These are phyloP conservation scores for Lasiosphaeriaceae sp. DNA, from an alignment of 495 filamentous ascomycete species.

Conservation along the genomic window DNA sequence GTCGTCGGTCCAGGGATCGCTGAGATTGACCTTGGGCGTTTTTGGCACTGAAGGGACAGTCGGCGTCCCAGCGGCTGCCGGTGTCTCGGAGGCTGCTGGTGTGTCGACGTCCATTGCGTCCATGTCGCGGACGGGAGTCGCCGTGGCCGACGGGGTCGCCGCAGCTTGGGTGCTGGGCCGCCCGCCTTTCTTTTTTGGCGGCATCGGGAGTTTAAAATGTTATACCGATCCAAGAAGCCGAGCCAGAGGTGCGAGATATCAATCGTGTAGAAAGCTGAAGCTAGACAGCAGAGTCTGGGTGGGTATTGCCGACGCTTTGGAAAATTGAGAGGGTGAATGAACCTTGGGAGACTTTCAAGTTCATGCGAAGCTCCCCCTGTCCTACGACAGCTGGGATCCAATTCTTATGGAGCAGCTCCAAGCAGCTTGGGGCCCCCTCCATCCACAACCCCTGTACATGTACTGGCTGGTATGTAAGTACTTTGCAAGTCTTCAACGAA, in stretches of 20 bases:
- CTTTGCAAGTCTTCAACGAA: too few species aligned
- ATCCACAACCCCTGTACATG: too few species aligned
- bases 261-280: too few species aligned
- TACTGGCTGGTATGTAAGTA: too few species aligned
- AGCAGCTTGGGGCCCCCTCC: too few species aligned
- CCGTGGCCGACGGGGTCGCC: slow-evolving; percentile 26
- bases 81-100: slow-evolving; percentile 39
- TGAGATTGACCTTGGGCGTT: slow-evolving; percentile 34
- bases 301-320: too few species aligned
- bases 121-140: slow-evolving; percentile 43
- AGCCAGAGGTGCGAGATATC: background rate
- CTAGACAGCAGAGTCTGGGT: too few species aligned
- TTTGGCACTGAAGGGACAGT: slow-evolving; percentile 29
- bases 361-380: too few species aligned
- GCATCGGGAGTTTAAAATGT: slow-evolving; percentile 49
- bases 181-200: slow-evolving; percentile 63
- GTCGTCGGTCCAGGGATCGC: slow-evolving; percentile 90
- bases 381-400: too few species aligned
- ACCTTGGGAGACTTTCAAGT: too few species aligned
- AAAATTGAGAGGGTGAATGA: too few species aligned
- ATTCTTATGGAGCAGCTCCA: too few species aligned
- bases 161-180: slow-evolving; percentile 36
- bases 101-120: slow-evolving; percentile 52
- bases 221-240: background rate
- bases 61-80: slow-evolving; percentile 39